Percentiles rank a stretch among this genome's conserved stretches.
Conservation (phyloP, 2,329 filamentous ascomycete genomes). For the Cladosporium velox region DNA sequence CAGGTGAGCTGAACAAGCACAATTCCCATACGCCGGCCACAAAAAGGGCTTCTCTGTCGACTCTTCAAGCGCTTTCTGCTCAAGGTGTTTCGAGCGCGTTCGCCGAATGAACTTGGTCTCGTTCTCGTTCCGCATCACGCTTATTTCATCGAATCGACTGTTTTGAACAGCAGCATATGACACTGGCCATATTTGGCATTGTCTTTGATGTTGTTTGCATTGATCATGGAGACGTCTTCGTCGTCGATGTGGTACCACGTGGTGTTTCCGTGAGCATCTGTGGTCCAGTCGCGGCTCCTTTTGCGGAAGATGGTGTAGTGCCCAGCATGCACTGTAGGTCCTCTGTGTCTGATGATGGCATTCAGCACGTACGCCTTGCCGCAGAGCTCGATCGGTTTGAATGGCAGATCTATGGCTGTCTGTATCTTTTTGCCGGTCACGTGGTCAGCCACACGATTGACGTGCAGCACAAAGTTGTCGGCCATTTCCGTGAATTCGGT, state of each 20-base stretch:
- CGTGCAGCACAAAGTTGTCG: constrained; percentile 21
- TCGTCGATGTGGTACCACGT: constrained; percentile 15
- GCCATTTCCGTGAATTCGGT: constrained; percentile 5
- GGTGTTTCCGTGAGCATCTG: not conserved
- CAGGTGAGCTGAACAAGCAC: not conserved
- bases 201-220: not conserved
- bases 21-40: not conserved
- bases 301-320: constrained; percentile 25
- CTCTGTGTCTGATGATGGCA: constrained; percentile 23
- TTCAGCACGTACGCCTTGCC: constrained; percentile 19
- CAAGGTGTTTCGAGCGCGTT: not conserved
- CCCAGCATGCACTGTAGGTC: constrained; percentile 1
- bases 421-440: constrained; percentile 1
- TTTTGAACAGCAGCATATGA: constrained; percentile 16
- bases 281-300: constrained; percentile 1
- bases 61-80: not conserved
- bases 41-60: not conserved
- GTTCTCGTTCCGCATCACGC: not conserved
- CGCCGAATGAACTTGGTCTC: not conserved
- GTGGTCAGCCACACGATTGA: constrained; percentile 16
- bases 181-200: not conserved
- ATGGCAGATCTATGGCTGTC: constrained; percentile 18
- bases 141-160: not conserved
- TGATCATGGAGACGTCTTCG: not conserved
- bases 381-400: not conserved